These are phyloP conservation scores for Chloranthus sessilifolius DNA, from an alignment of 164 flowering plant species.

Conservation along the genomic window DNA sequence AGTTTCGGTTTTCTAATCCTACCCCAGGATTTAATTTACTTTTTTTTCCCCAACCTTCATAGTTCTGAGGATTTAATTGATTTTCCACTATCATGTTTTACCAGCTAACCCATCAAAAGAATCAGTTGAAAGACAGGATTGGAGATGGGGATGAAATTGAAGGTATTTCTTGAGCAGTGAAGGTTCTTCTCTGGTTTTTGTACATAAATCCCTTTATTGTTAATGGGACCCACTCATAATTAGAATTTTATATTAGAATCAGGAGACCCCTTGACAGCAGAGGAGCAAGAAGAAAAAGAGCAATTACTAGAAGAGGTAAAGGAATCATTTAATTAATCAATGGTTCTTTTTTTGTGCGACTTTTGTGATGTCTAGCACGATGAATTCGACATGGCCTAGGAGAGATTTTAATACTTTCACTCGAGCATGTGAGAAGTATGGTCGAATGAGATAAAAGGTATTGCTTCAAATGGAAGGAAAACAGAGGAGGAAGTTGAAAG, in stretches of 20 bases:
- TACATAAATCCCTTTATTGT: background rate
- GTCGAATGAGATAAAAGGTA: conserved; percentile 79
- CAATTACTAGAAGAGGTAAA: conserved; percentile 73
- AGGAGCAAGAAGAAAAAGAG: conserved; percentile 95
- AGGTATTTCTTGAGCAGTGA: conserved; percentile 37
- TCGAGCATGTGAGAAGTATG: conserved; percentile 98
- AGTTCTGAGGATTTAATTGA: background rate
- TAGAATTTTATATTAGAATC: too few species aligned
- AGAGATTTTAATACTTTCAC: conserved; percentile 95
- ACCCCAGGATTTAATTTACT: too few species aligned
- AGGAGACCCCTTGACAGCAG: conserved; percentile 87
- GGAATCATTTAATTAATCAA: background rate
- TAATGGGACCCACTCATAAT: too few species aligned
- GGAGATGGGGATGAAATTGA: conserved; percentile 89
- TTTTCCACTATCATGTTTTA: background rate
- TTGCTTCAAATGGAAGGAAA: conserved; percentile 96
- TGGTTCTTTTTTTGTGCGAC: background rate
- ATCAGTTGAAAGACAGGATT: conserved; percentile 80
- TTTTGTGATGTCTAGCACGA: too few species aligned
- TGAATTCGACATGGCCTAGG: conserved; percentile 75
- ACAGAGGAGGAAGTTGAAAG: conserved; percentile 90
- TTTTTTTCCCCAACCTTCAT: too few species aligned
- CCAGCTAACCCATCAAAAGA: conserved; percentile 82
- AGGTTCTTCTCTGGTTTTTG: background rate
- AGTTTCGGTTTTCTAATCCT: too few species aligned